A percentile compares a stretch with the other conserved stretches of the same genome.
Conservation (phyloP, 176 grass and related monocot species). For the Triticum timopheevii region DNA sequence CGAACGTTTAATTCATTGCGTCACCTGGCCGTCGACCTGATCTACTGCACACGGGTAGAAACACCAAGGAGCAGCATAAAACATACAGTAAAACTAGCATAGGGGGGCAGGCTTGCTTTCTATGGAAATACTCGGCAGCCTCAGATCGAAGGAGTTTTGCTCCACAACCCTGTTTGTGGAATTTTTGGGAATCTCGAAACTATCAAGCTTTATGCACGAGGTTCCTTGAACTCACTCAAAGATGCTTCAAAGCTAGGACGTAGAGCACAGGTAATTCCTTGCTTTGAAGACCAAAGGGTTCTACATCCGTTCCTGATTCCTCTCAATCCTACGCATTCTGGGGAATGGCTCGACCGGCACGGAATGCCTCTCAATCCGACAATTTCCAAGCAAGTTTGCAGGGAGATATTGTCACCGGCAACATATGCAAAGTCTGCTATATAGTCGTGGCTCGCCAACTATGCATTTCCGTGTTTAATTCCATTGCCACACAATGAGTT, state of each 20-base stretch:
- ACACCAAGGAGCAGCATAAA: too few species aligned
- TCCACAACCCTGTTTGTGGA: too few species aligned
- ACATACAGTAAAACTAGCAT: too few species aligned
- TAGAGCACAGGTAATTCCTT: not conserved
- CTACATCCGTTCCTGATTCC: not conserved
- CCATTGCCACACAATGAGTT: not conserved
- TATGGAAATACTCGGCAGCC: too few species aligned
- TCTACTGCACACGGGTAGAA: too few species aligned
- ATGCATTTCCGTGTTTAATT: not conserved
- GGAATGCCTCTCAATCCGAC: not conserved
- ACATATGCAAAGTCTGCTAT: not conserved
- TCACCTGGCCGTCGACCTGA: too few species aligned
- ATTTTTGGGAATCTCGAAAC: not conserved
- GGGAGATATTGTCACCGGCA: not conserved
- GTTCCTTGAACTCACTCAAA: fast-evolving
- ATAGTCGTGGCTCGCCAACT: not conserved
- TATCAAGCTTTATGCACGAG: not conserved
- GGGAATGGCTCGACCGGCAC: not conserved
- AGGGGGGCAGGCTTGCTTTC: too few species aligned
- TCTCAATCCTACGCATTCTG: not conserved
- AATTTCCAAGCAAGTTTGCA: not conserved
- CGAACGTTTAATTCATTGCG: too few species aligned
- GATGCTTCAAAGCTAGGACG: not conserved
- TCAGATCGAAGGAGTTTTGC: too few species aligned
- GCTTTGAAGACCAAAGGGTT: not conserved